Evolutionary conservation across 441 rosid genomes (phyloP).

Genomic region (Mallotus repandus): DNA sequence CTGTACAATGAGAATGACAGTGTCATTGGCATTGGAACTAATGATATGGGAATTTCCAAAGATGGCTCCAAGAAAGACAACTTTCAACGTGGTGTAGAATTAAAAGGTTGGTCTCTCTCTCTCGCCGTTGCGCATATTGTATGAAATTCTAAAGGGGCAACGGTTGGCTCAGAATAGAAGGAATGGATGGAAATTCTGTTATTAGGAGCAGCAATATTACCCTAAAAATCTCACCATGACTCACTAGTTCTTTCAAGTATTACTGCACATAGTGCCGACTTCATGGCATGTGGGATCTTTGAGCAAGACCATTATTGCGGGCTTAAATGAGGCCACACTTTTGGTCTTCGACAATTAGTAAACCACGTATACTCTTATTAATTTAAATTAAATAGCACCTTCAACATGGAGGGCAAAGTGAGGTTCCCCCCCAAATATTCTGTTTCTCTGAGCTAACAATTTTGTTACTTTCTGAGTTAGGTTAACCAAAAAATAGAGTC

Average conservation of each 20-base stretch:
- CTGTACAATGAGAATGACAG: conserved; percentile 57
- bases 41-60: conserved; percentile 96
- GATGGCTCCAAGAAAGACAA: conserved; percentile 82
- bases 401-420: no score
- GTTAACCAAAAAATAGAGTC: background rate
- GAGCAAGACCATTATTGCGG: no score
- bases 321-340: no score
- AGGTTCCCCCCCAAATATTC: background rate
- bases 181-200: background rate
- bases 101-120: conserved; percentile 53
- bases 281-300: no score
- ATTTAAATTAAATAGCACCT: no score
- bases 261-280: no score
- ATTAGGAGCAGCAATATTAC: background rate
- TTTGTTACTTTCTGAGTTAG: background rate
- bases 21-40: conserved; percentile 85
- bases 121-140: conserved; percentile 8
- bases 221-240: no score
- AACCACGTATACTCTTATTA: no score
- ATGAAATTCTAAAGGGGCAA: background rate
- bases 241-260: no score
- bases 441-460: background rate
- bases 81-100: conserved; percentile 79
- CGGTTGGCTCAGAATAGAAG: background rate
- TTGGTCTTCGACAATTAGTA: no score